phyloP scores from a whole-genome alignment of 2,329 filamentous ascomycete genomes.

The Lecanosticta acicola region DNA sequence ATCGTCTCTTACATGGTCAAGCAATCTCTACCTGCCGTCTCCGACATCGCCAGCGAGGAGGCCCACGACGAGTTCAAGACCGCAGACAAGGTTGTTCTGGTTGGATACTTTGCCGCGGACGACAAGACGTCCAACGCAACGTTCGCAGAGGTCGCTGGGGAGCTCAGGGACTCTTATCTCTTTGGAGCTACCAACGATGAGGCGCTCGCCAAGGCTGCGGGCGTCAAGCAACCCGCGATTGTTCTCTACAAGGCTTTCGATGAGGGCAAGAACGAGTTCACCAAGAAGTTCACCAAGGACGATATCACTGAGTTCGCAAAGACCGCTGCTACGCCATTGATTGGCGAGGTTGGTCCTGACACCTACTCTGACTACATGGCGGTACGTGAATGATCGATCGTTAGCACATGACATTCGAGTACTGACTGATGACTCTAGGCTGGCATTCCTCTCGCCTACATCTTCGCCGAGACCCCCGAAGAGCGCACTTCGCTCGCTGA shows the following conservation, averaged over 20 bases:
- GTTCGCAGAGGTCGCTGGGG: slow-evolving; percentile 66
- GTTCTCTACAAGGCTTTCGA: slow-evolving; percentile 98
- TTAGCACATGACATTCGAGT: not conserved
- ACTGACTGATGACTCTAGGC: slow-evolving; percentile 44
- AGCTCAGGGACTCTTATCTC: slow-evolving; percentile 84
- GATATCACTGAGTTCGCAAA: slow-evolving; percentile 78
- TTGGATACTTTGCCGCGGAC: slow-evolving; percentile 76
- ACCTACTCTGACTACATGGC: slow-evolving; percentile 95
- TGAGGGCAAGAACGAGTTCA: slow-evolving; percentile 84
- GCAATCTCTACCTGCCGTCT: slow-evolving; percentile 91
- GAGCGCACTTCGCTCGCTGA: slow-evolving; percentile 76
- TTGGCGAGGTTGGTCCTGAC: slow-evolving; percentile 94
- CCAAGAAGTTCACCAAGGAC: slow-evolving; percentile 74
- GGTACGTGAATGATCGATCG: slow-evolving; percentile 38
- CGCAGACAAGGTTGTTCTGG: slow-evolving; percentile 89
- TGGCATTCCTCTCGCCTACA: slow-evolving; percentile 90
- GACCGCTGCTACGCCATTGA: slow-evolving; percentile 76
- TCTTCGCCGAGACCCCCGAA: slow-evolving; percentile 88
- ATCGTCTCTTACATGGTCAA: slow-evolving; percentile 92
- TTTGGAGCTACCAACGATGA: slow-evolving; percentile 85
- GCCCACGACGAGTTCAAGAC: slow-evolving; percentile 95
- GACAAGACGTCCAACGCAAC: slow-evolving; percentile 83
- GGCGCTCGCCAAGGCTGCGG: slow-evolving; percentile 80
- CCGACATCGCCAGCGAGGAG: slow-evolving; percentile 65
- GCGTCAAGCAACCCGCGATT: slow-evolving; percentile 76